Evolutionary conservation across 495 filamentous ascomycete species (phyloP).

Genomic region (Talaromyces adpressus): DNA sequence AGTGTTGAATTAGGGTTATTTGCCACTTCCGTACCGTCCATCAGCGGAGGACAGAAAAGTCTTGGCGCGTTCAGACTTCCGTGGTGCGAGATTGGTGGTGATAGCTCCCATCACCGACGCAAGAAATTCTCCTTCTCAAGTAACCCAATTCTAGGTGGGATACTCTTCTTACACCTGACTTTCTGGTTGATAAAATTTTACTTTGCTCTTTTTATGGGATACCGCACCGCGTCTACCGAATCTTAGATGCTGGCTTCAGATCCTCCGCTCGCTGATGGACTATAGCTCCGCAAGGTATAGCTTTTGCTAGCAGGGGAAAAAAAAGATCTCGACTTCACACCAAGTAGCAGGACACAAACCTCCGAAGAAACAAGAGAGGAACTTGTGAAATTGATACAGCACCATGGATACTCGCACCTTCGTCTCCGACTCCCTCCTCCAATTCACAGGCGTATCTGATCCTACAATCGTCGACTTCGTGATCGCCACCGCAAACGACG

Average conservation of each 20-base stretch:
- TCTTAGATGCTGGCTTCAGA: background rate
- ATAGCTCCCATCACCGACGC: background rate
- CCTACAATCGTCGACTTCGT: slow-evolving; percentile 56
- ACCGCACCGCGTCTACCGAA: background rate
- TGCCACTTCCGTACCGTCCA: background rate
- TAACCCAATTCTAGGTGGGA: background rate
- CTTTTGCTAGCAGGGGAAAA: background rate
- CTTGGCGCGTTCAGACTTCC: slow-evolving; percentile 5
- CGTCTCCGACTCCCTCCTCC: slow-evolving; percentile 40
- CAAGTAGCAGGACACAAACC: background rate
- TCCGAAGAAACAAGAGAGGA: background rate
- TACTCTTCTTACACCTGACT: background rate
- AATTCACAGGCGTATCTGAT: slow-evolving; percentile 53
- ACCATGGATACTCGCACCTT: slow-evolving; percentile 38
- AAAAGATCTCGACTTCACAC: background rate
- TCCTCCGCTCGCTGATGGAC: background rate
- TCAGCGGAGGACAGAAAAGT: background rate
- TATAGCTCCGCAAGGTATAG: background rate
- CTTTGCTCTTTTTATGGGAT: background rate
- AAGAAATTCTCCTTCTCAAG: background rate
- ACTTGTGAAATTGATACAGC: background rate
- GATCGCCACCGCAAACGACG: slow-evolving; percentile 48
- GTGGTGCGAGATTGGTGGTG: background rate
- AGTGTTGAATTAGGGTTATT: background rate
- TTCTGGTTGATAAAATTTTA: too few species aligned